phyloP scores from a whole-genome alignment of 371 early-diverging fungal species.

The Rhizomucor pusillus region DNA sequence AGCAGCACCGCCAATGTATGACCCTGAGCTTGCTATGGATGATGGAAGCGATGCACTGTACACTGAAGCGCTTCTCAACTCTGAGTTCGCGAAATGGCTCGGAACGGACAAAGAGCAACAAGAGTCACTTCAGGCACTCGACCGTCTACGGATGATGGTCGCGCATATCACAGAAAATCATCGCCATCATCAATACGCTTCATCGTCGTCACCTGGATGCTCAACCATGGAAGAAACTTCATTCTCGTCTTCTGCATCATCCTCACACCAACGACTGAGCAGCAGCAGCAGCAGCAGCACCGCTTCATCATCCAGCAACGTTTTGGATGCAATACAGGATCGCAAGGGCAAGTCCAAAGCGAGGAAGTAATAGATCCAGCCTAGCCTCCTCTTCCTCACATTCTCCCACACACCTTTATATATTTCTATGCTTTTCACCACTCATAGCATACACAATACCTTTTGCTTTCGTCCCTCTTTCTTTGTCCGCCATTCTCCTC shows the following conservation, averaged over 20 bases:
- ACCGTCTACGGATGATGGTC: conserved; percentile 21
- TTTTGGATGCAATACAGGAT: not conserved
- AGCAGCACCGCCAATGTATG: not conserved
- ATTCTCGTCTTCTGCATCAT: no score
- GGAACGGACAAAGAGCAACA: conserved; percentile 5
- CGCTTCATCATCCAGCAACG: not conserved
- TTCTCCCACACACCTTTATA: no score
- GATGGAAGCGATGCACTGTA: conserved; percentile 33
- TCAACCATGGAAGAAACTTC: not conserved
- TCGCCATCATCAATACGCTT: conserved; percentile 2
- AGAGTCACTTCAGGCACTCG: conserved; percentile 8
- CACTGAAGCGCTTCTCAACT: conserved; percentile 24
- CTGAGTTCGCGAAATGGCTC: conserved; percentile 25
- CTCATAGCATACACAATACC: no score
- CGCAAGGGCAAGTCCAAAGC: conserved; percentile 12
- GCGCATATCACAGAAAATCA: conserved; percentile 8
- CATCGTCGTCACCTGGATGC: not conserved
- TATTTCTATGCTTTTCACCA: no score
- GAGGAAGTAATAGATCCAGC: not conserved
- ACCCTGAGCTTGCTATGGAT: conserved; percentile 27
- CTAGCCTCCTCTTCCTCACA: no score
- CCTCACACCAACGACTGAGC: no score
- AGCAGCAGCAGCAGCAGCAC: not conserved
- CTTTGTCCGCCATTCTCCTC: no score
- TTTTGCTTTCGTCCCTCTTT: no score